Base-by-base conservation (phyloP, 2,329 filamentous ascomycete genomes). In the Arthrobotrys megalospora region DNA sequence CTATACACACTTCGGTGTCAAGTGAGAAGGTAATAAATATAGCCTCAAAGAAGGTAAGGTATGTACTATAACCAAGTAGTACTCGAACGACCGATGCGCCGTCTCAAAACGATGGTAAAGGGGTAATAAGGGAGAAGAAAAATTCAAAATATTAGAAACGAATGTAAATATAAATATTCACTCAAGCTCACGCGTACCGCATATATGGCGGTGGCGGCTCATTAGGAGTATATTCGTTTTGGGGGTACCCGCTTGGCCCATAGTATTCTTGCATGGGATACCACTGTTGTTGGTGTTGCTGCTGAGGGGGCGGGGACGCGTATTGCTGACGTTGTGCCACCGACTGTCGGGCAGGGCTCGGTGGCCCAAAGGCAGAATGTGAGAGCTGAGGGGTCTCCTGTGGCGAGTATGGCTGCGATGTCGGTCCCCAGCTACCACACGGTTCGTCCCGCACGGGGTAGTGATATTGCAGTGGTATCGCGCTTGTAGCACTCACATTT, bases 201-300 rank as follows among this genome's bases (percentile, higher is more conserved):
- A 78, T 78, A 34, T 78, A 78, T n/a, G 75, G 75, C 12, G 75
- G 75, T 14, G 75, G 75, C 14, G 75, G 75, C 16, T 77, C 73
- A 16, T 36, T 52, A 36, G 24, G n/a, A 32, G 21, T 43, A 64
- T 55, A 53, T 48, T 63, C 55, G 5, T 66, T 47, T 21, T 66
- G 50, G 3, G 34, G 36, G 32, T 72, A 72, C 10, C 34, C 34
- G 1, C 43, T 55, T 21, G 67, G 75, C 1, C 73, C 73, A 14
- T 71, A 77, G 24, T 66, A 77, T 21, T 71, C 73, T n/a, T 77
- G 73, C 67, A 67, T 72, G 11, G 75, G 75, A 34, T 78, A 78
- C 16, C 47, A 47, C 11, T 48, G 45, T 32, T 60, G 47, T 28
- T 63, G 66, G 6, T 62, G 38, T 21, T 48, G 43, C 16, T 58